Conservation (phyloP, 805 yeast genomes). For the Scheffersomyces amazonensis region DNA sequence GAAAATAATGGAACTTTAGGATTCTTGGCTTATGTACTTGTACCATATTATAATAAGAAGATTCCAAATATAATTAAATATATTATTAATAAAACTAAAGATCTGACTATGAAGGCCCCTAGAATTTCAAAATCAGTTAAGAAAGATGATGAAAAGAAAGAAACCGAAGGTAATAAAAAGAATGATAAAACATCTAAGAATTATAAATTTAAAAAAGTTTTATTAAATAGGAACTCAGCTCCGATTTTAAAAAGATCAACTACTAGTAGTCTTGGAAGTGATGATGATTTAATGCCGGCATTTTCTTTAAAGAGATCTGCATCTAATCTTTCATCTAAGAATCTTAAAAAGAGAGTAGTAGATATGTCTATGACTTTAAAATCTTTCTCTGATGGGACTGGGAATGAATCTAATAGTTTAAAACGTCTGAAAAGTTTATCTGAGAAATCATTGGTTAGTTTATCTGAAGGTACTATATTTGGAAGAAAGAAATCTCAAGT, state of each 20-base stretch:
- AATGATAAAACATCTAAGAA: not conserved
- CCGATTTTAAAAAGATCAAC: conserved; percentile 12
- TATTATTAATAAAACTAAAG: conserved; percentile 47
- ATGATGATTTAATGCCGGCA: conserved; percentile 27
- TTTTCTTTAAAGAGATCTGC: conserved; percentile 36
- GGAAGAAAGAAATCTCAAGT: conserved; percentile 13
- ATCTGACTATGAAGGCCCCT: conserved; percentile 35
- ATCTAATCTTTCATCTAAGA: conserved; percentile 37
- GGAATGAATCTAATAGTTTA: not conserved
- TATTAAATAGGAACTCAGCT: conserved; percentile 1
- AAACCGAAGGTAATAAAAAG: not conserved
- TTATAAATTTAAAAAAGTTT: conserved; percentile 4
- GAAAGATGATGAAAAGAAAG: conserved; percentile 1
- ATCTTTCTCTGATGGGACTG: not conserved
- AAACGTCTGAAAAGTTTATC: conserved; percentile 9
- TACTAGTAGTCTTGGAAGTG: conserved; percentile 12
- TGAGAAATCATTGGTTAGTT: conserved; percentile 1
- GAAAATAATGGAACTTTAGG: conserved; percentile 36
- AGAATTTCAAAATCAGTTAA: conserved; percentile 1
- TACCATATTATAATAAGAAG: conserved; percentile 51
- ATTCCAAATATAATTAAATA: conserved; percentile 47
- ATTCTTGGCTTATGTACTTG: conserved; percentile 48
- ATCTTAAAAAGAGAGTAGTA: conserved; percentile 38
- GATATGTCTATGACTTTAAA: conserved; percentile 26
- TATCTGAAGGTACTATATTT: conserved; percentile 16